Percentiles rank a stretch among this genome's conserved stretches.
Evolutionary conservation across 2,329 filamentous ascomycete genomes (phyloP).

Genomic region (Penicillium sp.): DNA sequence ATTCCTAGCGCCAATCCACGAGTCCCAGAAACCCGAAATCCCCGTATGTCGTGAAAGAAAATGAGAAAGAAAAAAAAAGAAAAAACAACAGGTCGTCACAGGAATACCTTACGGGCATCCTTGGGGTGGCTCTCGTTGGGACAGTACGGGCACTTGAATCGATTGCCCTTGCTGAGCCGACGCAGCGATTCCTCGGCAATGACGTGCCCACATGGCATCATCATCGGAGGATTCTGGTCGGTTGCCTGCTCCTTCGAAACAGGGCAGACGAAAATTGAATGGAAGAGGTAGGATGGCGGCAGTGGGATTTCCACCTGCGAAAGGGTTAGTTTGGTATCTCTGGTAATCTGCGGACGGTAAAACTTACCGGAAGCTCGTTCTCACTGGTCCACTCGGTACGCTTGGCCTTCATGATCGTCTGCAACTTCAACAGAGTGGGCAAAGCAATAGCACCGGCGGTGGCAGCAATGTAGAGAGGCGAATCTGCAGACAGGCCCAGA

Average conservation of each 20-base stretch:
- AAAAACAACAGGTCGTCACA: constrained; percentile 43
- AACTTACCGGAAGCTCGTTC: constrained; percentile 77
- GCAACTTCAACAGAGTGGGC: constrained; percentile 82
- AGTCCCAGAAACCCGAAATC: not conserved
- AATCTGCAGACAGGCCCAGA: constrained; percentile 82
- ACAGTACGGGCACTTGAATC: constrained; percentile 96
- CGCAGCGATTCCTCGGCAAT: constrained; percentile 79
- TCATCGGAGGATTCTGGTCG: constrained; percentile 89
- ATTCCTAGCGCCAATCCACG: not conserved
- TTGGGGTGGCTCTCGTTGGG: constrained; percentile 73
- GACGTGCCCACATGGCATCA: constrained; percentile 93
- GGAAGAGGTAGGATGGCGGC: constrained; percentile 66
- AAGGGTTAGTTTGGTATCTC: constrained; percentile 1
- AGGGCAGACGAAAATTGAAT: constrained; percentile 95
- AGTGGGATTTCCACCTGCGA: constrained; percentile 60
- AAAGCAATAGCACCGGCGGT: constrained; percentile 91
- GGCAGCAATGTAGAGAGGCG: constrained; percentile 84
- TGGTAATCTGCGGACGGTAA: constrained; percentile 50
- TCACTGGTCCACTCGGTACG: constrained; percentile 92
- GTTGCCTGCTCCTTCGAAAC: constrained; percentile 96
- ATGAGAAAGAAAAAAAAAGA: not conserved
- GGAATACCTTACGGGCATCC: constrained; percentile 69
- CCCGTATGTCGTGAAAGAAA: not conserved
- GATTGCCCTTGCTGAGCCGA: constrained; percentile 68
- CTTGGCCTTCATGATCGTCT: constrained; percentile 79